A percentile compares a stretch with the other conserved stretches of the same genome.
phyloP scores from a whole-genome alignment of 2,329 filamentous ascomycete genomes.

The Epichloe aotearoae region DNA sequence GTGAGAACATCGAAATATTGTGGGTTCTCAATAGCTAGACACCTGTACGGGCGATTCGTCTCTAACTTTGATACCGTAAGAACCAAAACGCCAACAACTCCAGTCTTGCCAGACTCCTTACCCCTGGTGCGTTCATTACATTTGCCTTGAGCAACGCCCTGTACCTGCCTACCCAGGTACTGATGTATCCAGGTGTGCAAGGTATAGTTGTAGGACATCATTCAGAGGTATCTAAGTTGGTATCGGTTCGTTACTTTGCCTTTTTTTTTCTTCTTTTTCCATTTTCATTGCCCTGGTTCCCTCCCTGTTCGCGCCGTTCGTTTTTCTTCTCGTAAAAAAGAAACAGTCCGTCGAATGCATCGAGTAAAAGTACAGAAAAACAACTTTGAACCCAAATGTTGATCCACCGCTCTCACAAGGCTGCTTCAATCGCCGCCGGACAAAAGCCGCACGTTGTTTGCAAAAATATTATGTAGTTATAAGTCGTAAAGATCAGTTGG shows the following conservation, averaged over 20 bases:
- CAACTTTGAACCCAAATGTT: not conserved
- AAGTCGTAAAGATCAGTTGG: not conserved
- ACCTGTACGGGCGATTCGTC: not conserved
- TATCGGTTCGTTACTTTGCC: not conserved
- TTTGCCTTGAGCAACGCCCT: not conserved
- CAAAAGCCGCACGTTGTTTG: not conserved
- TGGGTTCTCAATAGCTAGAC: not conserved
- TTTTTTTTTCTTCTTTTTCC: not conserved
- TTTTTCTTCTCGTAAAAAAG: not conserved
- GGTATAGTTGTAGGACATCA: not conserved
- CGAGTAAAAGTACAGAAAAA: not conserved
- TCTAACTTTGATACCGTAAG: not conserved
- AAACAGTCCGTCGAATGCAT: not conserved
- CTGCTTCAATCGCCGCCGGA: not conserved
- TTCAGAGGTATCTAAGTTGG: not conserved
- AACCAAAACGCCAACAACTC: conserved; percentile 3
- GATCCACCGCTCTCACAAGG: not conserved
- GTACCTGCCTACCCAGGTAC: not conserved
- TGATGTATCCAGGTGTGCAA: not conserved
- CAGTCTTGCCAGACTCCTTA: not conserved
- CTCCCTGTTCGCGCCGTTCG: not conserved
- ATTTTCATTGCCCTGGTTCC: not conserved
- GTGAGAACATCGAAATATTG: too few relatives aligned
- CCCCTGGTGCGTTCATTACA: not conserved
- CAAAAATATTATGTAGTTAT: not conserved